Base-by-base conservation (phyloP, 495 filamentous ascomycete genomes). In the Aspergillus nidulans region DNA sequence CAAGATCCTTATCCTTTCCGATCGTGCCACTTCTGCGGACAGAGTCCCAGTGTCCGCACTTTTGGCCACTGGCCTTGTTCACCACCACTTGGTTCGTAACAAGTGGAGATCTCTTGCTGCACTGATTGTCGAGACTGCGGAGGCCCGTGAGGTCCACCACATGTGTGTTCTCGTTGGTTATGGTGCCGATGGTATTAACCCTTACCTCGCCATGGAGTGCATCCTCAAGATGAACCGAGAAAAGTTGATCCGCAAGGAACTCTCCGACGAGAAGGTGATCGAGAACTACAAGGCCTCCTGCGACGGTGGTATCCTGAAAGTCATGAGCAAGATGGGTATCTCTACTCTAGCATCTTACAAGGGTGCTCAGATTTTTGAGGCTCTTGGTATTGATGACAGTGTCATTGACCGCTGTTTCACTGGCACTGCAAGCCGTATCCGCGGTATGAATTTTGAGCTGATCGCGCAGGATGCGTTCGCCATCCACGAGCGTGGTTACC, bases 251-350 rank as follows among this genome's bases (percentile, higher is more conserved):
- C 86, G 91, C 64, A 95, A 95, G 79, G 85, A 92, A 63, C 76
- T 97, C 19, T 78, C 82, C 20, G 85, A 95, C 55, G 90, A 95
- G 43, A 80, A 84, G 57, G 85, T 97, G 48, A 89, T 99, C 56
- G 85, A 88, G 56, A 99, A 99, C 74, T 99, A 97, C 80, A 95
- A 95, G 77, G 89, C 94, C 64, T 99, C 94, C 43, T 95, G 90
- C 64, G 95, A 97, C 63, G 94, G 94, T 62, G 94, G 94, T 72
- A 96, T 99, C 56, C 80, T 99, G 53, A 99, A 99, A 77, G 94
- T 99, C 67, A 99, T 99, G 94, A 96, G 90, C 74, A 99, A 99
- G 80, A 99, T 99, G 94, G 94, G 94, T 74, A 99, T 99, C 62
- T 99, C 94, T 10, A 99, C 94, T 42, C 77, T 99, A 41, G 90